Evolutionary conservation across 2,329 filamentous ascomycete genomes (phyloP).

Genomic region (Cladosporium sp.): DNA sequence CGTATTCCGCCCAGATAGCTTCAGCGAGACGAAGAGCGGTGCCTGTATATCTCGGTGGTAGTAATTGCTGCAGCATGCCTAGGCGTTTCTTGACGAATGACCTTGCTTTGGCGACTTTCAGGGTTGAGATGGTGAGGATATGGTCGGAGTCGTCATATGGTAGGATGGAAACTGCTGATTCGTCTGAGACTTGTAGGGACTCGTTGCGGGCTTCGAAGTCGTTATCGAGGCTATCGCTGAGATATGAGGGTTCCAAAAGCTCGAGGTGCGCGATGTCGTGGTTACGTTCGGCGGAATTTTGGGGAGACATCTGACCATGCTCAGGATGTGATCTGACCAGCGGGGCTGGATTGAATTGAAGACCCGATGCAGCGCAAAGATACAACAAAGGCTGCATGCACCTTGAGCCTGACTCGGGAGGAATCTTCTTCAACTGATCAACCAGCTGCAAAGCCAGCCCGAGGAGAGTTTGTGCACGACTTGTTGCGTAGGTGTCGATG

Average conservation of each 20-base stretch:
- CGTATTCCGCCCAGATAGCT: conserved; percentile 16
- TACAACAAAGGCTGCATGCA: conserved; percentile 24
- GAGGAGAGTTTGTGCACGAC: background rate
- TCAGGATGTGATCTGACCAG: background rate
- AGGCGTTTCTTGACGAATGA: conserved; percentile 10
- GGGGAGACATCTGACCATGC: background rate
- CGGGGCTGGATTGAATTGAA: conserved; percentile 1
- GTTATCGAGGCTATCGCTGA: background rate
- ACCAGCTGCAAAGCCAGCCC: conserved; percentile 8
- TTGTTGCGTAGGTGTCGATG: background rate
- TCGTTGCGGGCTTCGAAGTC: background rate
- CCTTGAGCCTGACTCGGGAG: conserved; percentile 22
- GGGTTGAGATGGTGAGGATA: background rate
- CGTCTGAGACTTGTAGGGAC: background rate
- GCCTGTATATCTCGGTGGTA: conserved; percentile 2
- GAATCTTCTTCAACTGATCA: conserved; percentile 18
- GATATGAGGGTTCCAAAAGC: background rate
- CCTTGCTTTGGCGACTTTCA: conserved; percentile 8
- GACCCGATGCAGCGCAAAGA: conserved; percentile 21
- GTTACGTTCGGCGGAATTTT: background rate
- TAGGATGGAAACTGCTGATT: background rate
- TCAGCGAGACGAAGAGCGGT: background rate
- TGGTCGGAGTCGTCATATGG: background rate
- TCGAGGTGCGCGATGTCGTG: background rate
- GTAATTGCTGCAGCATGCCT: conserved; percentile 5